Base-by-base conservation (phyloP, 2,329 filamentous ascomycete species). In the Colletotrichum scovillei region DNA sequence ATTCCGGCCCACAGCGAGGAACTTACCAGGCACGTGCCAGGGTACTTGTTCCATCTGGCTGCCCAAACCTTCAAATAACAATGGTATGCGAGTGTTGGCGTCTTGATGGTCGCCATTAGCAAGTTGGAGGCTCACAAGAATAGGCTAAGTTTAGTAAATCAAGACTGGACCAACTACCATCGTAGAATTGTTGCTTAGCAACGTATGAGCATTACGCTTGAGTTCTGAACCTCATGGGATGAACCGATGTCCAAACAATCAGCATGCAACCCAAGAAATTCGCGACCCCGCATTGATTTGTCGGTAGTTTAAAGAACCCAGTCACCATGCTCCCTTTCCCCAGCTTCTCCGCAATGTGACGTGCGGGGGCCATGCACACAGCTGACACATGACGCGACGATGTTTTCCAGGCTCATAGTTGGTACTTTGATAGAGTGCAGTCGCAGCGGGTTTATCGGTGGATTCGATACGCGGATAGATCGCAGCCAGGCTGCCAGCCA, bases 301-400 rank as follows among this genome's bases (percentile, higher is more conserved):
- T 19, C 57, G 30, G 57, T 38, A 59, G 57, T 42, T 38, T 7
- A 7, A 49, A 69, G 14, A 32, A 53, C 59, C 56, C 55, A 26
- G 26, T 3, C 12, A 35, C 35, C n/a, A n/a, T 35, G 26, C 28
- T 60, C 6, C 53, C 60, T 30, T 63, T 38, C 59, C n/a, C 46
- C 67, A 70, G 67, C 42, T 66, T 70, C 67, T 53, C 67, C 67
- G 42, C 67, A 70, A 53, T n/a, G 8, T 14, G 28, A 53, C 46
- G 49, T 69, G 58, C 67, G 58, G 42, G 19, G 42, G 42, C 16
- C 16, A 57, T 52, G 63, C 35, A 63, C 16, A 38, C 38, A 19
- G 38, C n/a, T 62, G 64, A 63, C 57, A 16, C 14, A 58, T 63
- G 69, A 67, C 38, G 49, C 49, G 69, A 72, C 22, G 19, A 68